phyloP scores from a whole-genome alignment of 805 yeast species.

The Candida chauliodis region DNA sequence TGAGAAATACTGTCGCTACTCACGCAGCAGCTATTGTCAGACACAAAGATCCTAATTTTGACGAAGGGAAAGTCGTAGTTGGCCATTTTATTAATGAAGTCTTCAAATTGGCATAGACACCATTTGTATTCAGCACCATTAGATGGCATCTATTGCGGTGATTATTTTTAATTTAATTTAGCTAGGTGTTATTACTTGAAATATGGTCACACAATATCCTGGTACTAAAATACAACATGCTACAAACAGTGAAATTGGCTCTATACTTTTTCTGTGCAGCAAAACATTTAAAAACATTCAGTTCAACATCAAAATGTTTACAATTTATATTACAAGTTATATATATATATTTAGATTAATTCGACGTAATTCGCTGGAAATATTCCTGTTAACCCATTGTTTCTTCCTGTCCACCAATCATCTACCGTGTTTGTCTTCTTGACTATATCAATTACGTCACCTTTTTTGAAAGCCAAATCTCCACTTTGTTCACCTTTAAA shows the following conservation, averaged over 20 bases:
- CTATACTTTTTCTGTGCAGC: no score
- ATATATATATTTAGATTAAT: constrained; percentile 40
- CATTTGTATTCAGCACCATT: no score
- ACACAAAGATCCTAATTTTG: constrained; percentile 45
- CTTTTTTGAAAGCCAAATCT: constrained; percentile 88
- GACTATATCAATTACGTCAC: constrained; percentile 84
- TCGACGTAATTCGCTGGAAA: constrained; percentile 98
- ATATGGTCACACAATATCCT: no score
- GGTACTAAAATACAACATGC: no score
- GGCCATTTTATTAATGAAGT: constrained; percentile 54
- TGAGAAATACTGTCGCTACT: constrained; percentile 60
- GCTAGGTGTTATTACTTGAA: no score
- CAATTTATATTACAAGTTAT: no score
- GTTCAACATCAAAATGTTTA: no score
- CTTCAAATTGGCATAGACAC: no score
- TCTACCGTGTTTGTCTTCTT: constrained; percentile 85
- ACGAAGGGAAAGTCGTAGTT: constrained; percentile 68
- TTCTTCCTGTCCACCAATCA: constrained; percentile 98
- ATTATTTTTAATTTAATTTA: no score
- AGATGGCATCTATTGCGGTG: no score
- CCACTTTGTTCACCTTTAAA: constrained; percentile 94
- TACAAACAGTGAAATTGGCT: no score
- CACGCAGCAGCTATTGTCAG: constrained; percentile 84
- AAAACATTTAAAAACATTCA: no score
- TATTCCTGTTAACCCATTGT: constrained; percentile 81